Evolutionary conservation across 495 filamentous ascomycete species (phyloP).

Genomic region (Chlorociboria aeruginascens): DNA sequence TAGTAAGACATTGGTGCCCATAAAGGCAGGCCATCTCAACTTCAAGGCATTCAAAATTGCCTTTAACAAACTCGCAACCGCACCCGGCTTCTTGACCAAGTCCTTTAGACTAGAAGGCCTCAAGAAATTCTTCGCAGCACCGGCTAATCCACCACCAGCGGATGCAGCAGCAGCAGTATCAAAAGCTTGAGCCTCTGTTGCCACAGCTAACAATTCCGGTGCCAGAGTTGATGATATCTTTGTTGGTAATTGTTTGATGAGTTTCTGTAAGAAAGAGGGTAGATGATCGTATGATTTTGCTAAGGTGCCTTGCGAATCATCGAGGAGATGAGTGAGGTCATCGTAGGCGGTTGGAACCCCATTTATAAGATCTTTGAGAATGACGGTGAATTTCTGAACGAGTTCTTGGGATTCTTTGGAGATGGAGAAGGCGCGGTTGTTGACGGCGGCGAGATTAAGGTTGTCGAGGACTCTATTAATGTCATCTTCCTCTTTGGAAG

Average conservation of each 20-base stretch:
- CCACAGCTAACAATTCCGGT: slow-evolving; percentile 69
- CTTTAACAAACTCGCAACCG: slow-evolving; percentile 68
- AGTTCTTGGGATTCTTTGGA: slow-evolving; percentile 70
- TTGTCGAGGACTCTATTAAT: slow-evolving; percentile 64
- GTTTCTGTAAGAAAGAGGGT: slow-evolving; percentile 71
- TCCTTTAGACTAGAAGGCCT: slow-evolving; percentile 47
- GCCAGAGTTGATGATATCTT: slow-evolving; percentile 64
- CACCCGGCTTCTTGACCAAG: slow-evolving; percentile 74
- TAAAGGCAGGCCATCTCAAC: slow-evolving; percentile 70
- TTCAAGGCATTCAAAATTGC: slow-evolving; percentile 78
- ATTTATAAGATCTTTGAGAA: slow-evolving; percentile 84
- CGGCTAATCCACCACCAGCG: slow-evolving; percentile 15
- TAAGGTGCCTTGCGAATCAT: slow-evolving; percentile 64
- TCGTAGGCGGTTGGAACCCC: slow-evolving; percentile 87
- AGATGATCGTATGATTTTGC: slow-evolving; percentile 65
- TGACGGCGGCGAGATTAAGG: slow-evolving; percentile 61
- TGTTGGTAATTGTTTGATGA: slow-evolving; percentile 73
- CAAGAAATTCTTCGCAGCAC: slow-evolving; percentile 27
- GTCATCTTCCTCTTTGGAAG: slow-evolving; percentile 55
- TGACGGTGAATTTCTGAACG: slow-evolving; percentile 68
- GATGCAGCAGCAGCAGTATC: slow-evolving; percentile 26
- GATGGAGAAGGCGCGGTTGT: slow-evolving; percentile 74
- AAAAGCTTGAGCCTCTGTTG: slow-evolving; percentile 57
- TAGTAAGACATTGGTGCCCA: slow-evolving; percentile 78
- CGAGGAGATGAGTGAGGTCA: slow-evolving; percentile 73